phyloP scores from a whole-genome alignment of 192 early-diverging fungal genomes.

The Coemansia sp. region DNA sequence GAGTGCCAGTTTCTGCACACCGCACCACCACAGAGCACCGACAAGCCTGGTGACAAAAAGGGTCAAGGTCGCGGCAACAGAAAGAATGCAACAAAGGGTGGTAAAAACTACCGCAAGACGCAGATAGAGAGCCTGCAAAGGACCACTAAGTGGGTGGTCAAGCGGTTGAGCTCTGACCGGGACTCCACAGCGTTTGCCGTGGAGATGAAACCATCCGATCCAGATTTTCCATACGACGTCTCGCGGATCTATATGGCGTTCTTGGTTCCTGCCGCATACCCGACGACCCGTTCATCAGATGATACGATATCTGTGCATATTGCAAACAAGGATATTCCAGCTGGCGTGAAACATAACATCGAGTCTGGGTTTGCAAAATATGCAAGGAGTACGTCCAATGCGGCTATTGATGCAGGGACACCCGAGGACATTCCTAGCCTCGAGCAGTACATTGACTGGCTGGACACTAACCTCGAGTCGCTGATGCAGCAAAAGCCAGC shows the following conservation, averaged over 20 bases:
- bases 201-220: slow-evolving; percentile 60
- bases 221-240: slow-evolving; percentile 82
- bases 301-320: slow-evolving; percentile 29
- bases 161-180: slow-evolving; percentile 30
- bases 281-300: slow-evolving; percentile 34
- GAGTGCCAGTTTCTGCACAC: slow-evolving; percentile 37
- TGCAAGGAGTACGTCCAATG: slow-evolving; percentile 24
- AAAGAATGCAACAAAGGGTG: background rate
- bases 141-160: slow-evolving; percentile 28
- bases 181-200: slow-evolving; percentile 44
- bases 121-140: slow-evolving; percentile 41
- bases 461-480: slow-evolving; percentile 63
- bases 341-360: slow-evolving; percentile 46
- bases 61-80: background rate
- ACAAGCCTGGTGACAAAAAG: background rate
- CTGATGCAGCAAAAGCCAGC: slow-evolving; percentile 64
- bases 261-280: slow-evolving; percentile 60
- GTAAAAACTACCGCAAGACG: slow-evolving; percentile 17
- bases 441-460: slow-evolving; percentile 54
- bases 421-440: slow-evolving; percentile 20
- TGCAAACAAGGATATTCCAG: slow-evolving; percentile 47
- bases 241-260: slow-evolving; percentile 62
- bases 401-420: slow-evolving; percentile 22
- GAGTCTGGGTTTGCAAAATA: slow-evolving; percentile 39
- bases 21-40: background rate